Percentiles rank a stretch among this genome's conserved stretches.
Evolutionary conservation across 345 rosid species (phyloP).

Genomic region (Diplotaxis tenuifolia): DNA sequence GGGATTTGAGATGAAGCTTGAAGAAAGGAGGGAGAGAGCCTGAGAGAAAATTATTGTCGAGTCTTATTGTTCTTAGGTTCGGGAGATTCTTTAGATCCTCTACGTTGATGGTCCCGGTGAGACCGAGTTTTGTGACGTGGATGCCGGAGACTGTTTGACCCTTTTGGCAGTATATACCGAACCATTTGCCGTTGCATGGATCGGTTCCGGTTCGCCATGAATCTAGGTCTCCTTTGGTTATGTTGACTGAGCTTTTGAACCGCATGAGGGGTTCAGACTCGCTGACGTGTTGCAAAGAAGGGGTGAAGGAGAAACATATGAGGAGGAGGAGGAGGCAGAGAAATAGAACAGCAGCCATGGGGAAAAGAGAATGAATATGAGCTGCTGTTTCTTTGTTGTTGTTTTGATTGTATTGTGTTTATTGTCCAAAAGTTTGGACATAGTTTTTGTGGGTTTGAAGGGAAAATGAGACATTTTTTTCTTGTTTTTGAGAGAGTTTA

Average conservation of each 20-base stretch:
- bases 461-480: constrained; percentile 8
- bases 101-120: constrained; percentile 53
- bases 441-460: constrained; percentile 21
- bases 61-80: constrained; percentile 52
- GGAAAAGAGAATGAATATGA: constrained; percentile 11
- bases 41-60: constrained; percentile 53
- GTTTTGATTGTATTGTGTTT: no score
- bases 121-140: constrained; percentile 49
- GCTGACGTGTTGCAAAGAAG: constrained; percentile 28
- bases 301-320: constrained; percentile 24
- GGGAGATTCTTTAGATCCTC: constrained; percentile 44
- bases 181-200: constrained; percentile 61
- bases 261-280: constrained; percentile 33
- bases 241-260: constrained; percentile 31
- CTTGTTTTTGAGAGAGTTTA: constrained; percentile 25
- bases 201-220: constrained; percentile 57
- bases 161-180: constrained; percentile 52
- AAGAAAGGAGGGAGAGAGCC: constrained; percentile 64
- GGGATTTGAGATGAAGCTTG: constrained; percentile 47
- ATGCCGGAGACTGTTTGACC: constrained; percentile 51
- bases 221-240: constrained; percentile 38
- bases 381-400: constrained; percentile 25
- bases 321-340: constrained; percentile 4
- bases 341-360: constrained; percentile 36
- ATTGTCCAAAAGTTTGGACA: constrained; percentile 28